phyloP scores from a whole-genome alignment of 176 grass and related monocot species.

The Poa pratensis region DNA sequence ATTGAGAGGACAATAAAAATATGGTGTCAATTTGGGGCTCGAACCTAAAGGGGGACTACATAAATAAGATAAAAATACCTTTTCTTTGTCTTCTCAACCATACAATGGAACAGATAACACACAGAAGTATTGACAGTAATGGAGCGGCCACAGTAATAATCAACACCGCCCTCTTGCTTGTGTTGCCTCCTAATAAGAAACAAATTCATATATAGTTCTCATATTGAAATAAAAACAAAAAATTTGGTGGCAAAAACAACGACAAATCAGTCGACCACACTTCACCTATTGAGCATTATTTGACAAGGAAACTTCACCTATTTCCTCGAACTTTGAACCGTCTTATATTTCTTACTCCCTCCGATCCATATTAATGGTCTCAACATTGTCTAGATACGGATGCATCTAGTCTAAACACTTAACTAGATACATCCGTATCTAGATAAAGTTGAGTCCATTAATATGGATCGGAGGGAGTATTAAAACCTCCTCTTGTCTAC shows the following conservation, averaged over 20 bases:
- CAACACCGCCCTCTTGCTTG: background rate
- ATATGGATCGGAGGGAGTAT: too few species aligned
- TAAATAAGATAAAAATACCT: background rate
- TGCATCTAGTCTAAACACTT: too few species aligned
- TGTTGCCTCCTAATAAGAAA: background rate
- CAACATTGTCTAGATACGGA: too few species aligned
- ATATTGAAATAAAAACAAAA: background rate
- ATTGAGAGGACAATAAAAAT: background rate
- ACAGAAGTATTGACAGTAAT: background rate
- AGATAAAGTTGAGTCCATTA: too few species aligned
- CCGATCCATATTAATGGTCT: too few species aligned
- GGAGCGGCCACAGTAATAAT: slow-evolving; percentile 23
- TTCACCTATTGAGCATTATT: background rate
- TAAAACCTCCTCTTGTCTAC: too few species aligned
- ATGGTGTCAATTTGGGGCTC: background rate
- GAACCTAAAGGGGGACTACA: background rate
- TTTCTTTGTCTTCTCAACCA: slow-evolving; percentile 17
- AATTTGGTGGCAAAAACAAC: background rate
- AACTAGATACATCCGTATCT: too few species aligned
- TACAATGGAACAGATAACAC: background rate
- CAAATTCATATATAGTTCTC: background rate
- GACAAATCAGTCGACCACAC: background rate
- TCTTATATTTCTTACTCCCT: too few species aligned
- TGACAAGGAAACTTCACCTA: too few species aligned
- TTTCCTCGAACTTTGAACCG: too few species aligned